Percentiles rank a stretch among this genome's conserved stretches.
Conservation (phyloP, 176 grass and related monocot genomes). For the Lolium rigidum region DNA sequence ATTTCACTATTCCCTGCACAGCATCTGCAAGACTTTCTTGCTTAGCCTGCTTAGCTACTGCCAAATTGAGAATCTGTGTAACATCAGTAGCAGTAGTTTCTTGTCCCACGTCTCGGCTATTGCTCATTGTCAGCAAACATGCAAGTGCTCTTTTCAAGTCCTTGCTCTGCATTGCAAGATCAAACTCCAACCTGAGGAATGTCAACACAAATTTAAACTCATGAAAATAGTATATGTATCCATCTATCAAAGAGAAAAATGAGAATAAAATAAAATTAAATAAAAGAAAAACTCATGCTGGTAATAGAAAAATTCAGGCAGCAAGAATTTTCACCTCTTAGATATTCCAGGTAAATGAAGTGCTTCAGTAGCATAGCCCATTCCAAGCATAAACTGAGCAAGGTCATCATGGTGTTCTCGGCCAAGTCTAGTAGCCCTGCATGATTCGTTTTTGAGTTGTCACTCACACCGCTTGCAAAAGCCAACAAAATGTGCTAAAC, state of each 20-base stretch:
- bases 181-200: slow-evolving; percentile 88
- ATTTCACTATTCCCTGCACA: slow-evolving; percentile 97
- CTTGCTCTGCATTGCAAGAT: slow-evolving; percentile 98
- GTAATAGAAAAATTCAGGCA: slow-evolving; percentile 29
- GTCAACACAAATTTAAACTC: slow-evolving; percentile 34
- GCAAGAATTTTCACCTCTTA: slow-evolving; percentile 62
- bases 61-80: slow-evolving; percentile 95
- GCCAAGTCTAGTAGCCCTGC: slow-evolving; percentile 94
- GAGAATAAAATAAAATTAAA: slow-evolving; percentile 23
- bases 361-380: slow-evolving; percentile 99
- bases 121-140: slow-evolving; percentile 98
- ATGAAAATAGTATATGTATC: slow-evolving; percentile 12
- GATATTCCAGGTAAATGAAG: slow-evolving; percentile 99
- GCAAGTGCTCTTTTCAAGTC: slow-evolving; percentile 96
- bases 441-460: slow-evolving; percentile 31
- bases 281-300: slow-evolving; percentile 20
- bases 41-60: slow-evolving; percentile 89
- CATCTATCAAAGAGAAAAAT: neutral
- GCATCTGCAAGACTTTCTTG: slow-evolving; percentile 97
- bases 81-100: slow-evolving; percentile 79
- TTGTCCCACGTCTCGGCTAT: slow-evolving; percentile 87
- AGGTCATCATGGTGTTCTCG: slow-evolving; percentile 99
- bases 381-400: slow-evolving; percentile 99
- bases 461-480: slow-evolving; percentile 14
- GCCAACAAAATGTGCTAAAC: slow-evolving; percentile 30